phyloP scores from a whole-genome alignment of 495 filamentous ascomycete species.

The Penicillium angulare region DNA sequence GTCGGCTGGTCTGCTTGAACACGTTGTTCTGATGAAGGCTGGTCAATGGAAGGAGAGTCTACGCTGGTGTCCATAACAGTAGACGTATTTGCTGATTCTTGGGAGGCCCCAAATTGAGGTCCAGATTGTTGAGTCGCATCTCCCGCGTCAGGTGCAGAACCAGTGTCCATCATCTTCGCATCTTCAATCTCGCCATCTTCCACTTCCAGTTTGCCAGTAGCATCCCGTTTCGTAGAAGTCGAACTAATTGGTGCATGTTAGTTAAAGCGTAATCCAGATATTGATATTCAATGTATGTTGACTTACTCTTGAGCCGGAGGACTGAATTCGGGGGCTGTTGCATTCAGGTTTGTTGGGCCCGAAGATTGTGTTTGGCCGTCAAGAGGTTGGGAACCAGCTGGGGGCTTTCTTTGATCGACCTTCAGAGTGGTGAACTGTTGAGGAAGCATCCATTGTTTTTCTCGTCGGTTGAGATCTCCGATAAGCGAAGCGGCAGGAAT shows the following conservation, averaged over 20 bases:
- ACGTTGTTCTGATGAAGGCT: conserved; percentile 12
- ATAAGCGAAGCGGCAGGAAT: conserved; percentile 83
- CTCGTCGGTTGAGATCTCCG: conserved; percentile 74
- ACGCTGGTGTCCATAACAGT: conserved; percentile 13
- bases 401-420: conserved; percentile 27
- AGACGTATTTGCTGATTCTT: conserved; percentile 7
- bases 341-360: conserved; percentile 43
- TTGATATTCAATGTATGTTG: background rate
- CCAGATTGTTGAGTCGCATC: conserved; percentile 7
- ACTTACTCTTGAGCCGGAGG: conserved; percentile 46
- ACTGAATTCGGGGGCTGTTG: conserved; percentile 47
- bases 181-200: conserved; percentile 82
- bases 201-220: conserved; percentile 51
- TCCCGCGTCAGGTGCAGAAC: conserved; percentile 13
- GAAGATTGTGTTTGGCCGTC: conserved; percentile 35
- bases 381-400: conserved; percentile 18
- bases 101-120: conserved; percentile 2
- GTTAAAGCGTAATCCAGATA: background rate
- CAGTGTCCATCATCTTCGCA: conserved; percentile 48
- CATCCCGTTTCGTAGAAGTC: conserved; percentile 30
- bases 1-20: conserved; percentile 18
- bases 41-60: conserved; percentile 16
- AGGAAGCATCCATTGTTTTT: conserved; percentile 81
- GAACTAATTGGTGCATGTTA: conserved; percentile 22
- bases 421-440: conserved; percentile 62